A percentile compares a stretch with the other conserved stretches of the same genome.
Evolutionary conservation across 2,329 filamentous ascomycete genomes (phyloP).

Genomic region (Fusarium sp.): DNA sequence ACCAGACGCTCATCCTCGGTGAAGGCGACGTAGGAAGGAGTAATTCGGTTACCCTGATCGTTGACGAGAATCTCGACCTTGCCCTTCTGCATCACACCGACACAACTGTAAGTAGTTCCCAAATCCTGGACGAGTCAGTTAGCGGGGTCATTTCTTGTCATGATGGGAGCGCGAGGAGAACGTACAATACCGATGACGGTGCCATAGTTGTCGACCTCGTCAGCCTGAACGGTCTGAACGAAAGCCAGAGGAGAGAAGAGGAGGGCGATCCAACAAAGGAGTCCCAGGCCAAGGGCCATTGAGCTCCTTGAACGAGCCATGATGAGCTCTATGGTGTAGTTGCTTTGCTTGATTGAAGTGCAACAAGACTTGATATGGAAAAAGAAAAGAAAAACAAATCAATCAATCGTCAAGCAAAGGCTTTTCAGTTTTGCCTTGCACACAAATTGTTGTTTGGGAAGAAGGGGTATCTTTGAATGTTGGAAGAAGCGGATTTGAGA

Average conservation of each 20-base stretch:
- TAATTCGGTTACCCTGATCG: constrained; percentile 97
- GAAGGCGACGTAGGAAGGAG: constrained; percentile 94
- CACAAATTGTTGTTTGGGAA: constrained; percentile 44
- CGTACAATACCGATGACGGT: constrained; percentile 91
- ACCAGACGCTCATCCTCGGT: constrained; percentile 97
- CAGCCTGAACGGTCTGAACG: constrained; percentile 78
- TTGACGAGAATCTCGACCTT: constrained; percentile 97
- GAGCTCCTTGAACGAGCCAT: constrained; percentile 72
- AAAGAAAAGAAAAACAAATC: constrained; percentile 41
- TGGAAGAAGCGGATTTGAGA: constrained; percentile 45
- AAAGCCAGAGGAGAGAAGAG: constrained; percentile 90
- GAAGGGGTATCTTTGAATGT: constrained; percentile 48
- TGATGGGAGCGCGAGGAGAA: constrained; percentile 35
- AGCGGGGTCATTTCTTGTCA: constrained; percentile 15
- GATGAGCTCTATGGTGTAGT: constrained; percentile 42
- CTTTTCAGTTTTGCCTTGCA: constrained; percentile 42
- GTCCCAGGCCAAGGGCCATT: constrained; percentile 83
- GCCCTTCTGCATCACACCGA: constrained; percentile 95
- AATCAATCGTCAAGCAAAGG: constrained; percentile 41
- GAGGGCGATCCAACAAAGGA: constrained; percentile 90
- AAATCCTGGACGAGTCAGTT: constrained; percentile 67
- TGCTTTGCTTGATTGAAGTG: constrained; percentile 36
- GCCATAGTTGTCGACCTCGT: constrained; percentile 82
- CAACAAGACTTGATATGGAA: constrained; percentile 37
- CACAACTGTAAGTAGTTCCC: constrained; percentile 89